Conservation (phyloP, 345 rosid genomes). For the Eucalyptus cloeziana region DNA sequence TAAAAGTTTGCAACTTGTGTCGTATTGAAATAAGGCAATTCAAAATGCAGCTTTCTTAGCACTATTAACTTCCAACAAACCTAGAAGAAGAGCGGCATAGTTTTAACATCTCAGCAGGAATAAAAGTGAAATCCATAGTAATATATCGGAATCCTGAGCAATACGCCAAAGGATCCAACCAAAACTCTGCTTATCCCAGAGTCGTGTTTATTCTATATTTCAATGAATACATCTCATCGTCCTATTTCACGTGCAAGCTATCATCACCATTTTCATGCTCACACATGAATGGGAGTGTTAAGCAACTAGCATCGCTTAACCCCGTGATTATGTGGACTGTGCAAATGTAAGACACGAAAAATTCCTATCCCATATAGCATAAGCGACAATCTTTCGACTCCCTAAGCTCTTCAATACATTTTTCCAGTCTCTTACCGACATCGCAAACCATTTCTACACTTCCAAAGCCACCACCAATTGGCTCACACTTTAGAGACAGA, state of each 20-base stretch:
- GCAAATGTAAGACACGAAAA: not conserved
- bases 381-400: not conserved
- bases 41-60: not conserved
- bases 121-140: not conserved
- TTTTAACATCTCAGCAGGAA: not conserved
- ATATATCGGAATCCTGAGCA: not conserved
- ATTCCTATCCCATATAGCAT: not conserved
- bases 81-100: not conserved
- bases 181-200: not conserved
- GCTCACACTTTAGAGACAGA: not conserved
- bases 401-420: not conserved
- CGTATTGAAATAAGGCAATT: not conserved
- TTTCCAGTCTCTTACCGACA: not conserved
- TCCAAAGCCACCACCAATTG: not conserved
- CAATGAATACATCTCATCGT: not conserved
- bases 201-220: not conserved
- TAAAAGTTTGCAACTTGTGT: not conserved
- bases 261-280: not conserved
- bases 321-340: not conserved
- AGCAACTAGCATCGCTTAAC: not conserved
- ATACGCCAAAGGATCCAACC: not conserved
- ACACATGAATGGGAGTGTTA: not conserved
- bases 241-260: not conserved
- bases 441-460: not conserved
- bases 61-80: not conserved